A percentile compares a stretch with the other conserved stretches of the same genome.
Conservation (phyloP, 2,329 filamentous ascomycete species). For the Colletotrichum higginsianum region DNA sequence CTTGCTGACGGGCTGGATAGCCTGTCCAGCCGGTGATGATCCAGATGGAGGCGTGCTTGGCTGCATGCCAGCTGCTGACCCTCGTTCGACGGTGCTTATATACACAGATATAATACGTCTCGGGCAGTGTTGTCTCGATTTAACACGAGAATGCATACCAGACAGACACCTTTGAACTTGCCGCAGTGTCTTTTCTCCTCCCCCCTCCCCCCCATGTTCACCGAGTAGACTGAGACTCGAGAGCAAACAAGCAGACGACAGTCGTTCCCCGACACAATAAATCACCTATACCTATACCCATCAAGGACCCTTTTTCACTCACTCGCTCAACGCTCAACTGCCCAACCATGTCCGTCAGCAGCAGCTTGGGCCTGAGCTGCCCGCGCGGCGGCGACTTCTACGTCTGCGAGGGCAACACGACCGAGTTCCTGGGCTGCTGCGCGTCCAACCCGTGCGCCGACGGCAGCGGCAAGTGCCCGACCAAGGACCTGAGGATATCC, state of each 20-base stretch:
- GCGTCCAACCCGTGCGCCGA: constrained; percentile 52
- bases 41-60: constrained; percentile 23
- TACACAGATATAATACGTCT: neutral
- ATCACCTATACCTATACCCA: neutral
- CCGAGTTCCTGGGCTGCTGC: constrained; percentile 60
- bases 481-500: constrained; percentile 46
- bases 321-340: neutral
- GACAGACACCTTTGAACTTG: neutral
- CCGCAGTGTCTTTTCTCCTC: neutral
- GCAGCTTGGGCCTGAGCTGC: constrained; percentile 50
- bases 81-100: constrained; percentile 6
- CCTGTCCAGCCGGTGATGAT: constrained; percentile 5
- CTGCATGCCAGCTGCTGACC: constrained; percentile 5
- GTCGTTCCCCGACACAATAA: neutral
- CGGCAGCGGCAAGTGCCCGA: constrained; percentile 52
- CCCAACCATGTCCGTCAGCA: constrained; percentile 8
- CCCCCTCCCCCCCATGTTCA: neutral
- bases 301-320: too few relatives aligned
- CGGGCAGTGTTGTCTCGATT: neutral
- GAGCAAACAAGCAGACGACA: neutral
- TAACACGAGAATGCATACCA: neutral
- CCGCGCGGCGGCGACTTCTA: constrained; percentile 53
- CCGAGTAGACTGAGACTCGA: neutral
- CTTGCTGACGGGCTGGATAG: constrained; percentile 1
- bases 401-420: constrained; percentile 51